These are phyloP conservation scores for Colletotrichum eremochloae DNA, from an alignment of 2,329 filamentous ascomycete genomes.

Conservation along the genomic window DNA sequence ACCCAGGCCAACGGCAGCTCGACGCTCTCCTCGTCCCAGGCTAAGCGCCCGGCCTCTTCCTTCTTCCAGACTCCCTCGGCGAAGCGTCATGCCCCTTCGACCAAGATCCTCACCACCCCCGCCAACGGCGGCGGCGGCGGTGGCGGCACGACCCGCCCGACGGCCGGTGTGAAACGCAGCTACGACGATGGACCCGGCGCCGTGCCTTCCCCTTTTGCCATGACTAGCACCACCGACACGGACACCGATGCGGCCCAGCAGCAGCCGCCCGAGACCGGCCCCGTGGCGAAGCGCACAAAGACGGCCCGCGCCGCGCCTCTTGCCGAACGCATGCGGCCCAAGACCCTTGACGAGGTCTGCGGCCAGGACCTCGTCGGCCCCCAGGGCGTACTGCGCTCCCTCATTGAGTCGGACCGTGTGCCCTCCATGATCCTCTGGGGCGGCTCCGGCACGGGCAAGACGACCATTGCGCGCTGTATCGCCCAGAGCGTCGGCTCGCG, in stretches of 20 bases:
- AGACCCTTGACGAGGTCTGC: constrained; percentile 84
- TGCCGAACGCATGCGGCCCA: constrained; percentile 93
- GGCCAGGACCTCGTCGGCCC: constrained; percentile 93
- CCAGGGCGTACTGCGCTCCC: constrained; percentile 83
- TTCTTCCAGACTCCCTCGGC: constrained; percentile 74
- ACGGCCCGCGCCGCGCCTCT: constrained; percentile 82
- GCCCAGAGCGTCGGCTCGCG: constrained; percentile 84
- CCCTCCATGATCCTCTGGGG: constrained; percentile 98
- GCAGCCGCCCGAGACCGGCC: constrained; percentile 46
- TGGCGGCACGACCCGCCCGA: constrained; percentile 44
- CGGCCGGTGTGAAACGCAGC: constrained; percentile 62
- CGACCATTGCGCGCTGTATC: constrained; percentile 92
- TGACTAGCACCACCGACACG: constrained; percentile 26
- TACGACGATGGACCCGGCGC: constrained; percentile 68
- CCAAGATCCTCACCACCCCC: constrained; percentile 51
- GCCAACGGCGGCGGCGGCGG: constrained; percentile 49
- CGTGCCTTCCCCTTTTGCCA: constrained; percentile 15
- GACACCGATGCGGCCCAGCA: constrained; percentile 8
- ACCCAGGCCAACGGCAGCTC: constrained; percentile 48
- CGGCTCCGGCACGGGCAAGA: constrained; percentile 84
- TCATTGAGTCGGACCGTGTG: constrained; percentile 88
- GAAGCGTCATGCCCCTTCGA: constrained; percentile 63
- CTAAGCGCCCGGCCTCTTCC: constrained; percentile 65
- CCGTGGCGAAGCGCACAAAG: constrained; percentile 75
- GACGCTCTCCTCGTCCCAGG: constrained; percentile 54